Evolutionary conservation across 345 rosid species (phyloP).

Genomic region (Microcos paniculata): DNA sequence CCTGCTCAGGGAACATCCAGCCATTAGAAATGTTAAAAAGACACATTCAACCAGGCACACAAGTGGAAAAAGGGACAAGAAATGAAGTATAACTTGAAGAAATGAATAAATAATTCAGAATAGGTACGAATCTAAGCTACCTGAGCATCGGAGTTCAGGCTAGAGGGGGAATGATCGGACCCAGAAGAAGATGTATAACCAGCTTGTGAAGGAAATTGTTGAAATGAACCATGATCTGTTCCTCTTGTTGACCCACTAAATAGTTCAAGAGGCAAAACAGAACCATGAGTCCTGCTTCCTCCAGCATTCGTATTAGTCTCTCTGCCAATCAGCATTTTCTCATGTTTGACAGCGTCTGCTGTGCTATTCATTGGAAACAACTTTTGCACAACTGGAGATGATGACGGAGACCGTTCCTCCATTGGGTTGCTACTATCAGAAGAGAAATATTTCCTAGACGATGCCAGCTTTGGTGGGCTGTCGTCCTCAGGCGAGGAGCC

Average conservation of each 20-base stretch:
- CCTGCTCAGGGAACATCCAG: slow-evolving; percentile 43
- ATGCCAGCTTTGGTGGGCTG: slow-evolving; percentile 64
- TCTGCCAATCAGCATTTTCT: slow-evolving; percentile 38
- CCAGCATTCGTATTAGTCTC: slow-evolving; percentile 43
- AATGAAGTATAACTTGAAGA: not conserved
- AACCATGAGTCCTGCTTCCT: slow-evolving; percentile 34
- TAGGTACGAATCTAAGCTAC: slow-evolving; percentile 29
- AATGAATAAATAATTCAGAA: not conserved
- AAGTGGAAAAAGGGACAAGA: not conserved
- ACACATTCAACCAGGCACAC: not conserved
- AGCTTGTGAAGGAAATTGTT: slow-evolving; percentile 53
- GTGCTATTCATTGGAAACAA: slow-evolving; percentile 73
- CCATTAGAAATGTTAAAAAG: not conserved
- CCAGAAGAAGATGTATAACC: slow-evolving; percentile 86
- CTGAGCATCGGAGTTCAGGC: slow-evolving; percentile 78
- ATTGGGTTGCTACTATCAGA: slow-evolving; percentile 87
- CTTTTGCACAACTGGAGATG: slow-evolving; percentile 73
- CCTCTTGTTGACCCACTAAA: slow-evolving; percentile 55
- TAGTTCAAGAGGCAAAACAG: slow-evolving; percentile 64
- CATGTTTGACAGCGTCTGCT: slow-evolving; percentile 52
- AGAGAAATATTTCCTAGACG: slow-evolving; percentile 81
- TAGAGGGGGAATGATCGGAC: slow-evolving; percentile 83
- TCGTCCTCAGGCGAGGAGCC: slow-evolving; percentile 69
- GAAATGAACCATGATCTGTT: slow-evolving; percentile 41
- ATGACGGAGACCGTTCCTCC: slow-evolving; percentile 72